Percentiles rank a stretch among this genome's conserved stretches.
These are phyloP conservation scores for Colletotrichum sidae DNA, from an alignment of 2,329 filamentous ascomycete genomes.

Conservation along the genomic window DNA sequence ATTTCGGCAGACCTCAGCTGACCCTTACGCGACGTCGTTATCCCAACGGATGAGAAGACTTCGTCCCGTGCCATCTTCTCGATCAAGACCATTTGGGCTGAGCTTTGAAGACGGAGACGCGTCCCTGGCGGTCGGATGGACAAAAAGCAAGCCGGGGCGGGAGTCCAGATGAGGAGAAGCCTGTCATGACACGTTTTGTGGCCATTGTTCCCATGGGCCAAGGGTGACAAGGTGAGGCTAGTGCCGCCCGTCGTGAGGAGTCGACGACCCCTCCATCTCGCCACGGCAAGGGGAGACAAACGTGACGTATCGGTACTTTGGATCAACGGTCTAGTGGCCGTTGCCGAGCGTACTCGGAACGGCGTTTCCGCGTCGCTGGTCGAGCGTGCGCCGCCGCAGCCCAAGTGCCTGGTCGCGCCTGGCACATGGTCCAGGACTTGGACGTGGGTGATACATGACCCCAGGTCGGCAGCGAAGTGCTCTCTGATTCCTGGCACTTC, in stretches of 20 bases:
- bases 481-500: slow-evolving; percentile 22
- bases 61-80: too few relatives aligned
- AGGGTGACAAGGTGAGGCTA: slow-evolving; percentile 26
- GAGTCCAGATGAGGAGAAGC: slow-evolving; percentile 20
- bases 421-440: not conserved
- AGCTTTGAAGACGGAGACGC: too few relatives aligned
- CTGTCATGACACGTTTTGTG: not conserved
- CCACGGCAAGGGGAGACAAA: not conserved
- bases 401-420: slow-evolving; percentile 36
- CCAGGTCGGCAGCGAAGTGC: slow-evolving; percentile 25
- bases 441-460: slow-evolving; percentile 37
- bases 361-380: slow-evolving; percentile 21
- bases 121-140: not conserved
- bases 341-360: slow-evolving; percentile 23
- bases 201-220: slow-evolving; percentile 27
- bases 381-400: slow-evolving; percentile 14
- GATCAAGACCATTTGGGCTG: too few relatives aligned
- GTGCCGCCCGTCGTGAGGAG: slow-evolving; percentile 16
- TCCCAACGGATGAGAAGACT: not conserved
- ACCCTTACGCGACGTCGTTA: too few relatives aligned
- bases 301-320: slow-evolving; percentile 11
- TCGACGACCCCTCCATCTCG: slow-evolving; percentile 20
- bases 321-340: not conserved
- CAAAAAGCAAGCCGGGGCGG: not conserved
- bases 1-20: too few relatives aligned